A percentile compares a stretch with the other conserved stretches of the same genome.
Conservation (phyloP, 768 basidiomycete species). For the Mycena vitilis region DNA sequence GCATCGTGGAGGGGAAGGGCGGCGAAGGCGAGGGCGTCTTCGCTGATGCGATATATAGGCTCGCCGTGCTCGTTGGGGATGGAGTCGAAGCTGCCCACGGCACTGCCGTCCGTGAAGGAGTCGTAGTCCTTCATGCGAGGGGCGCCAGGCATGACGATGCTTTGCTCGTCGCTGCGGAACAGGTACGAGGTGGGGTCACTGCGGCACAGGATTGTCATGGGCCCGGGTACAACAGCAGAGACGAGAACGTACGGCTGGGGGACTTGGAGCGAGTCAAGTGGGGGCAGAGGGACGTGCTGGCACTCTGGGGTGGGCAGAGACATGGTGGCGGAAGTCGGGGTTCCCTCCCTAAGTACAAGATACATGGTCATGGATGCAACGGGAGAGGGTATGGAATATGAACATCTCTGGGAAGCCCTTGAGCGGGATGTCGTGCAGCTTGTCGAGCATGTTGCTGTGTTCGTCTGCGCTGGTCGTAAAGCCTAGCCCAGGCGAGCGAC, state of each 20-base stretch:
- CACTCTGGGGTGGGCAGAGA: constrained; percentile 33
- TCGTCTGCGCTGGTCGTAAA: constrained; percentile 16
- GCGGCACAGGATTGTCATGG: constrained; percentile 27
- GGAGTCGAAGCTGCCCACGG: constrained; percentile 64
- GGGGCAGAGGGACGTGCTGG: constrained; percentile 29
- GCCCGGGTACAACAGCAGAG: background rate
- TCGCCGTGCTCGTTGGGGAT: constrained; percentile 50
- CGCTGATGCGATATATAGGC: constrained; percentile 48
- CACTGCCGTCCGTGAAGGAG: constrained; percentile 70
- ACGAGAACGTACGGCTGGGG: constrained; percentile 24
- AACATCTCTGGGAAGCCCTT: constrained; percentile 37
- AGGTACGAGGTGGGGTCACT: constrained; percentile 34
- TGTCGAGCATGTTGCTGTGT: constrained; percentile 33
- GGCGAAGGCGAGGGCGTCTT: constrained; percentile 44
- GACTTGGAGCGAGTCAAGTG: constrained; percentile 19
- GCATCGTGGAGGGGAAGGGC: constrained; percentile 40
- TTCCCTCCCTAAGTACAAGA: constrained; percentile 32
- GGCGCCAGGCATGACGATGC: constrained; percentile 53
- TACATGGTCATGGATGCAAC: constrained; percentile 20
- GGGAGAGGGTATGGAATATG: constrained; percentile 1
- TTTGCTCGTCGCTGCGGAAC: constrained; percentile 35
- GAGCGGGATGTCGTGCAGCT: constrained; percentile 33
- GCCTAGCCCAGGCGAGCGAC: constrained; percentile 15
- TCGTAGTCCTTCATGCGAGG: constrained; percentile 67
- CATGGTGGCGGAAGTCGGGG: constrained; percentile 37